Conservation (phyloP, 1,284 basidiomycete species). For the Thelephora terrestris region DNA sequence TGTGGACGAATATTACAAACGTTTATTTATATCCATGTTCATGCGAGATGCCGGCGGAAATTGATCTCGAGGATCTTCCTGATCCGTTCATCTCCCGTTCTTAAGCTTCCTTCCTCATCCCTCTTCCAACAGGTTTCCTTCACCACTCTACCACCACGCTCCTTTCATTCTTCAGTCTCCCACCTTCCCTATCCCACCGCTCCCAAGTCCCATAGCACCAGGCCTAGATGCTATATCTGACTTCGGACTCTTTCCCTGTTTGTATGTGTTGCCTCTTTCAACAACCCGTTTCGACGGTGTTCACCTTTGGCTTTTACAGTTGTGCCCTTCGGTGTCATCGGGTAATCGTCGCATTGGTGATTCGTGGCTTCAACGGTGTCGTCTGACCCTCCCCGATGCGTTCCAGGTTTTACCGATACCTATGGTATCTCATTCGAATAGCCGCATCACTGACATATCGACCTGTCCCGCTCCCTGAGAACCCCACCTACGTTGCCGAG, state of each 20-base stretch:
- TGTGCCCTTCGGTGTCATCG: slow-evolving; percentile 85
- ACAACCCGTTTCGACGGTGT: slow-evolving; percentile 2
- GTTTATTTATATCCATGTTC: no score
- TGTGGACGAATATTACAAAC: no score
- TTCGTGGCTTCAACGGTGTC: slow-evolving; percentile 8
- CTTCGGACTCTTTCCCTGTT: slow-evolving; percentile 31
- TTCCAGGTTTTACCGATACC: slow-evolving; percentile 73
- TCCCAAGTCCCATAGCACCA: no score
- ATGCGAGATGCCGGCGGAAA: no score
- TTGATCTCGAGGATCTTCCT: no score
- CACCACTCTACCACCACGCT: no score
- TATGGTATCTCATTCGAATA: slow-evolving; percentile 83
- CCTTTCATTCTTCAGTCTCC: no score
- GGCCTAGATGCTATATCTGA: slow-evolving; percentile 26
- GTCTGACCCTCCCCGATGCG: slow-evolving; percentile 3
- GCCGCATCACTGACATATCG: slow-evolving; percentile 68
- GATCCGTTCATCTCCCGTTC: no score
- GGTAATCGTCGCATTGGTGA: slow-evolving; percentile 37
- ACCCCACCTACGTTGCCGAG: slow-evolving; percentile 78
- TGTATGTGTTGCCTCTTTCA: slow-evolving; percentile 22
- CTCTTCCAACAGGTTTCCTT: no score
- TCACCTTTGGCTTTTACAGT: slow-evolving; percentile 34
- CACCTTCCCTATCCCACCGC: no score
- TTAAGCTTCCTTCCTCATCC: no score
- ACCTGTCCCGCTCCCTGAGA: slow-evolving; percentile 78